These are phyloP conservation scores for Bruguiera sexangula DNA, from an alignment of 345 rosid genomes.

Conservation along the genomic window DNA sequence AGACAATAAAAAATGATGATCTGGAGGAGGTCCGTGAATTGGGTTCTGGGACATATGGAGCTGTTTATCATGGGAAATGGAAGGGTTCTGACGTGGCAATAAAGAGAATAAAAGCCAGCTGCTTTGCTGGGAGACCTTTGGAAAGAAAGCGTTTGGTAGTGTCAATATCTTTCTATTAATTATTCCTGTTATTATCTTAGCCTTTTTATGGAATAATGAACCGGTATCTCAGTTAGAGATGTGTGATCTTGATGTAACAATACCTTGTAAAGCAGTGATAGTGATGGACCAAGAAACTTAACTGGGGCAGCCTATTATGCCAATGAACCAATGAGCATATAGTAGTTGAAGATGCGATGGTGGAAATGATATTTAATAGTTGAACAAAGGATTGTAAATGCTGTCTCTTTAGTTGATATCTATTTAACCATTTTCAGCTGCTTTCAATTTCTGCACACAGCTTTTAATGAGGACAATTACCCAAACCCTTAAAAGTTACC, in stretches of 20 bases:
- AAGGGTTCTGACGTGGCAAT: conserved; percentile 98
- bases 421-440: no score
- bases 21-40: conserved; percentile 89
- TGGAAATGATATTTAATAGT: neutral
- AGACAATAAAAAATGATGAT: conserved; percentile 89
- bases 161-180: conserved; percentile 2
- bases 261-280: neutral
- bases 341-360: neutral
- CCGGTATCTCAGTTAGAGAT: neutral
- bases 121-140: conserved; percentile 96
- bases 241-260: neutral
- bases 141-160: conserved; percentile 75
- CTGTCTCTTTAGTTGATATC: no score
- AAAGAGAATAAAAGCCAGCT: conserved; percentile 97
- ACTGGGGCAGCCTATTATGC: neutral
- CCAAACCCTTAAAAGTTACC: no score
- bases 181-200: neutral
- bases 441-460: no score
- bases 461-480: no score
- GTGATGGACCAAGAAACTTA: neutral
- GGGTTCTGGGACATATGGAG: conserved; percentile 95
- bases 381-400: neutral
- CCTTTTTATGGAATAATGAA: conserved; percentile 4
- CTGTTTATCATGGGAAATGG: conserved; percentile 99
- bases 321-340: no score